Base-by-base conservation (phyloP, 371 early-diverging fungal species). In the Rhizopus microsporus region DNA sequence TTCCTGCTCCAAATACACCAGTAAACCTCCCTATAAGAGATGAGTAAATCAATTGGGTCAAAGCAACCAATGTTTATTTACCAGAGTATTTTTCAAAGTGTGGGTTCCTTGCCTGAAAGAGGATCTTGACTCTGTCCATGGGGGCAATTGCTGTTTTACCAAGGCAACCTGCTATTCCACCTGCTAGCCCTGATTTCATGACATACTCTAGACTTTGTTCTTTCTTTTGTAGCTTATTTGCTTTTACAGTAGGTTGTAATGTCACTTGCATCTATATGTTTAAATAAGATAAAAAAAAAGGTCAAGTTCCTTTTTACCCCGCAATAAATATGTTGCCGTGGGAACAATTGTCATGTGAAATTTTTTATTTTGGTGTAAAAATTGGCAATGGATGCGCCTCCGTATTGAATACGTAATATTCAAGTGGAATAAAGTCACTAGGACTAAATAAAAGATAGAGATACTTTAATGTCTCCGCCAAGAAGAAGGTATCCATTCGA, bases 381-480 rank as follows among this genome's bases (percentile, higher is more conserved):
- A 89, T 65, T 7, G 88, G 89, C 49, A 94, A 64, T 31, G 94
- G 92, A 75, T 94, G 95, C 0, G 92, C 95, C 70, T 94, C 95
- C n/a, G 93, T 94, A 54, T 89, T 94, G 44, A 92, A 81, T 32
- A 94, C 92, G 62, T 87, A 94, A 62, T 90, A 71, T 60, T 90
- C 88, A 44, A 95, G 71, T 34, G 93, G 87, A 13, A 95, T 50
- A 16, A 89, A 56, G 57, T 83, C 81, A 35, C 75, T 58, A 4
- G 85, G 75, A 15, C 86, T 80, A 74, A 96, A 97, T 39, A 96
- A 70, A 31, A 95, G 75, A 63, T 93, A 96, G 40, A 97, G 78
- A 66, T 97, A 98, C 69, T 98, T 98, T 54, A 98, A 82, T 0
- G 97, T 96, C 69, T 98, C 98, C 0, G 93, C 94, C 82, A 81